Conservation (phyloP, 2,329 filamentous ascomycete genomes). For the Lachnellula occidentalis region DNA sequence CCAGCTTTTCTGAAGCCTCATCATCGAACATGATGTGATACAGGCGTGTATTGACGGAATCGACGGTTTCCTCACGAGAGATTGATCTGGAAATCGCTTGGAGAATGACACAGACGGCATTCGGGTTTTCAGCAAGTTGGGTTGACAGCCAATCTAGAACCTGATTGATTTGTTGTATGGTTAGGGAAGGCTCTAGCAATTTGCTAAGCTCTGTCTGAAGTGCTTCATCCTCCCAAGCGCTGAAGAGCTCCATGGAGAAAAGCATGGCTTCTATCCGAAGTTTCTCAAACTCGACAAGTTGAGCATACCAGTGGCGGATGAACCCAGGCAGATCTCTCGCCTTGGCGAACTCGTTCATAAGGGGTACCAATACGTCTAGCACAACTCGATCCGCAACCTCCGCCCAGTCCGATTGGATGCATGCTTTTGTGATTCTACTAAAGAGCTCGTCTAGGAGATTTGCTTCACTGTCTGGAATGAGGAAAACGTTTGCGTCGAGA, state of each 20-base stretch:
- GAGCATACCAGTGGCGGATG: conserved; percentile 34
- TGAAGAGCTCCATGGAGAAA: conserved; percentile 7
- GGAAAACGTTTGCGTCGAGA: conserved; percentile 42
- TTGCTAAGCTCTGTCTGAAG: conserved; percentile 24
- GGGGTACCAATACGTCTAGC: conserved; percentile 33
- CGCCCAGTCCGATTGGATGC: conserved; percentile 17
- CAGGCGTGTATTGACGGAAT: conserved; percentile 30
- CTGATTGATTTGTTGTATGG: conserved; percentile 33
- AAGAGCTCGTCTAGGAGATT: conserved; percentile 31
- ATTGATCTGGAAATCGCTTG: conserved; percentile 36
- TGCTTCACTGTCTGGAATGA: conserved; percentile 30
- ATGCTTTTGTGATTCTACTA: conserved; percentile 27
- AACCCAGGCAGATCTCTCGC: conserved; percentile 37
- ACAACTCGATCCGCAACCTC: conserved; percentile 27
- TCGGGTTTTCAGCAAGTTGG: conserved; percentile 19
- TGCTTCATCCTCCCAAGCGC: conserved; percentile 30
- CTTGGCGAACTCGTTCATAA: conserved; percentile 37
- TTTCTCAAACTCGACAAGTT: conserved; percentile 25
- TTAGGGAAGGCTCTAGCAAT: conserved; percentile 34
- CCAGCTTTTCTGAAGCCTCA: conserved; percentile 18
- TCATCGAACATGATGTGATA: conserved; percentile 30
- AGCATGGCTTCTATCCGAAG: conserved; percentile 16
- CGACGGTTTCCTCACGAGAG: conserved; percentile 30
- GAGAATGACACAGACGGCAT: conserved; percentile 32
- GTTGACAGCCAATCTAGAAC: conserved; percentile 33